Conservation (phyloP, 305 asterid genomes). For the Solanum hybrid region DNA sequence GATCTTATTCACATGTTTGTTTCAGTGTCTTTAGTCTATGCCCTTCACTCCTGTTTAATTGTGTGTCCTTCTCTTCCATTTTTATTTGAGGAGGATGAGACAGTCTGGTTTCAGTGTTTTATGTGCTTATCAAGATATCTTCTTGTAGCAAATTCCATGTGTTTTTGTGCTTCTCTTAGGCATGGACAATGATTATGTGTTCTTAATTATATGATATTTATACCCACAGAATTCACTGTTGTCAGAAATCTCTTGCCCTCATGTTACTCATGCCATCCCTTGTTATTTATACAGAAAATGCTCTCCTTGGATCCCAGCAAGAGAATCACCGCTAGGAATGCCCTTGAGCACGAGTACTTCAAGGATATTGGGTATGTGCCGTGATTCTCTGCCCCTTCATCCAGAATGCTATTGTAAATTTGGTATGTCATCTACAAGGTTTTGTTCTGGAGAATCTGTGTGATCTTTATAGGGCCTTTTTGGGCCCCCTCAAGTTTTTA, state of each 20-base stretch:
- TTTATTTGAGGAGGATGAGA: neutral
- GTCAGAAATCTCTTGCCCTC: neutral
- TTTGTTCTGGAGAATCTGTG: neutral
- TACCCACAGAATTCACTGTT: neutral
- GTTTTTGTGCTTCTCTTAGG: neutral
- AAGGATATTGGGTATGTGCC: constrained; percentile 76
- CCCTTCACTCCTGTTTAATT: neutral
- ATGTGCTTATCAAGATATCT: neutral
- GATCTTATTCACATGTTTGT: neutral
- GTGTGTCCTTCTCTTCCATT: neutral
- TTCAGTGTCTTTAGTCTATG: neutral
- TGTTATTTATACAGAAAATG: constrained; percentile 57
- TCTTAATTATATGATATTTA: neutral
- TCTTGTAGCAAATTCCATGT: neutral
- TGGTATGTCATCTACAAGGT: neutral
- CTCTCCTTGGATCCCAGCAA: constrained; percentile 83
- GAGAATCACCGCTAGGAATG: constrained; percentile 80
- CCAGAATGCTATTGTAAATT: constrained; percentile 1
- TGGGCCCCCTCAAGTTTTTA: neutral
- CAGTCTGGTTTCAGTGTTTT: neutral
- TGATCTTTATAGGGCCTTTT: neutral
- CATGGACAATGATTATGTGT: neutral
- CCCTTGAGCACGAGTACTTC: constrained; percentile 92
- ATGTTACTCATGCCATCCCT: constrained; percentile 9
- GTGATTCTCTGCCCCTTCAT: constrained; percentile 17